These are phyloP conservation scores for Thalassiosira sp. DNA, from an alignment of 352 stramenopile species.

Conservation along the genomic window DNA sequence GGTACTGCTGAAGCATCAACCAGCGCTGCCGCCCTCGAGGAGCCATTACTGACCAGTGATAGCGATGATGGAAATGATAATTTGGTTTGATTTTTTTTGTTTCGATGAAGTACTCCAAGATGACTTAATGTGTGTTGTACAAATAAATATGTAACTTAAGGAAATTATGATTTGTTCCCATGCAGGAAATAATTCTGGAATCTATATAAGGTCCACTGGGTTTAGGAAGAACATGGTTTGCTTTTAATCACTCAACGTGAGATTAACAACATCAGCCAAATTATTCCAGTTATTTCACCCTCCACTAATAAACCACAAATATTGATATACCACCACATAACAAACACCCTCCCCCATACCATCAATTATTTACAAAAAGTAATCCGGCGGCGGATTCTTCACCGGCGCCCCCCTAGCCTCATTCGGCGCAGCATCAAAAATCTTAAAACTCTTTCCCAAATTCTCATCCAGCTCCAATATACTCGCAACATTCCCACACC, in stretches of 20 bases:
- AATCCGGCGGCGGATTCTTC: conserved; percentile 98
- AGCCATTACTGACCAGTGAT: conserved; percentile 18
- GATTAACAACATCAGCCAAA: no score
- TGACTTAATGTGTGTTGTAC: no score
- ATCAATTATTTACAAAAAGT: conserved; percentile 93
- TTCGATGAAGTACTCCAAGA: no score
- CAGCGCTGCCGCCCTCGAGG: conserved; percentile 15
- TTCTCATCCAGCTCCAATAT: conserved; percentile 99
- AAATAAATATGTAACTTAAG: no score
- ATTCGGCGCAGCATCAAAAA: conserved; percentile 97
- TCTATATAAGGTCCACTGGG: no score
- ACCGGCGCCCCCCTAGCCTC: conserved; percentile 94
- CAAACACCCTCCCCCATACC: background rate
- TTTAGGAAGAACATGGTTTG: no score
- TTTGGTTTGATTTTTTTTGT: background rate
- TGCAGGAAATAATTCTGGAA: no score
- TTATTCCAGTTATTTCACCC: no score
- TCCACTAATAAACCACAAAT: no score
- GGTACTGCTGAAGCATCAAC: background rate
- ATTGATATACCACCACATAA: background rate
- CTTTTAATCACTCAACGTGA: no score
- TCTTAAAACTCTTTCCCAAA: conserved; percentile 87
- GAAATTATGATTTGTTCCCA: no score
- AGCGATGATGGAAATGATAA: conserved; percentile 2
- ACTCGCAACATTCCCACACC: conserved; percentile 95